Evolutionary conservation across 2,329 filamentous ascomycete genomes (phyloP), one percentile per base, ranked within the genome.

Genomic region (Beauveria sp.): DNA sequence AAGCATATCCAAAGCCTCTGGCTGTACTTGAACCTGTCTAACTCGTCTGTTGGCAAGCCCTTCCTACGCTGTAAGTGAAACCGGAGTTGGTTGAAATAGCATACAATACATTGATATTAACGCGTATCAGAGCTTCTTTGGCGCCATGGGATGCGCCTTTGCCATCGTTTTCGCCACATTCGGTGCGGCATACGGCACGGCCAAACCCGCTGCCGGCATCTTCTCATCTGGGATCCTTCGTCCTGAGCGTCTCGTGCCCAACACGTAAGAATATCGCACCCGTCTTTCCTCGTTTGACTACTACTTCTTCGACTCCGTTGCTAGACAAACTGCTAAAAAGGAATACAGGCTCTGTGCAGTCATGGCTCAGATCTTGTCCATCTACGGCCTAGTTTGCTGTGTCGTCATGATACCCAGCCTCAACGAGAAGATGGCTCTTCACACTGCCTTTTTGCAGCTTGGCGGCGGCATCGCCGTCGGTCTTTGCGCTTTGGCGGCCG

Each of bases 161-260:
- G 74, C 80, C 70, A 81, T 82, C 63, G 74, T 81, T 69, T 78
- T 82, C 73, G 79, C 79, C 66, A 81, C 79, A 69, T 70, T 82
- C 53, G 80, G 77, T 56, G 76, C 77, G 57, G 71, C 75, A 55
- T 78, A 78, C 65, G 77, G 77, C 56, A 78, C 75, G 42, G 75
- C 75, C 60, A 77, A 77, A 65, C 77, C 75, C 52, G 66, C 73
- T 52, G 71, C 72, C 42, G 77, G 76, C 60, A 79, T 79, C 66
- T 79, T 78, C 66, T 68, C 75, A 26, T 71, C 72, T 28, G 77
- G 77, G 60, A 70, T 79, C 67, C 68, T 78, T 59, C 76, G 76
- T 3, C 78, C 78, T 6, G 75, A 78, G 3, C 73, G 73, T 57
- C 67, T 79, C 61, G 76, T 77, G 72, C 75, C 78, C 66, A 77